Evolutionary conservation across 371 early-diverging fungal species (phyloP), one percentile per base, ranked within the genome.

Genomic region (Saksenaea oblongispora): DNA sequence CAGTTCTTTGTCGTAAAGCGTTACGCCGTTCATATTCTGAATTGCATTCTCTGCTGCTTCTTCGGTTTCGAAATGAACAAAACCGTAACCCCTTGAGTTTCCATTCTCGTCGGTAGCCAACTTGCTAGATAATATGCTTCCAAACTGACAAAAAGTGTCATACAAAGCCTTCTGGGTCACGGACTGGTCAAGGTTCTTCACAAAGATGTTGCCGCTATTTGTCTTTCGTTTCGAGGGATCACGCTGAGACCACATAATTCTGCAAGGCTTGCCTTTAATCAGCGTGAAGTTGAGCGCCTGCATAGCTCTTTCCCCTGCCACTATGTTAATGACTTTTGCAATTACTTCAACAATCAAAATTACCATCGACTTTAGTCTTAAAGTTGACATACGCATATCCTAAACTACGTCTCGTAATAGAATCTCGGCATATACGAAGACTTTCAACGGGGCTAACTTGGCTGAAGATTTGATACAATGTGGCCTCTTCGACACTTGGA

Each of bases 131-230:
- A 95, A 76, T 68, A 99, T 99, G 74, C 88, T 85, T 59, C 99
- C 99, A 73, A 98, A 99, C 34, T 96, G 92, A n/a, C 93, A 86
- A 84, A 99, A 99, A 51, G 99, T 99, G 75, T 99, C 99, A 79
- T 98, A 92, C 31, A 99, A 89, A 42, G 99, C 93, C 66, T 88
- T 96, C 84, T 93, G 92, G 76, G 96, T 96, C 63, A 98, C 95
- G 44, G 90, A 69, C 18, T 89, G 80, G 80, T 96, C 96, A 56
- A 99, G 84, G 89, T 99, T 99, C 88, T 99, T 99, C 82, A 99
- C 97, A 80, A 99, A 95, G 68, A 99, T 91, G 86, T 99, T 99
- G 70, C 98, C 98, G 34, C 84, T 80, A 31, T 95, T 94, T 56
- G 85, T 79, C 67, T 86, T 85, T 77, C 98, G 94, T 72, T 92